Conservation (phyloP, 495 filamentous ascomycete genomes). For the Aspergillus baeticus region DNA sequence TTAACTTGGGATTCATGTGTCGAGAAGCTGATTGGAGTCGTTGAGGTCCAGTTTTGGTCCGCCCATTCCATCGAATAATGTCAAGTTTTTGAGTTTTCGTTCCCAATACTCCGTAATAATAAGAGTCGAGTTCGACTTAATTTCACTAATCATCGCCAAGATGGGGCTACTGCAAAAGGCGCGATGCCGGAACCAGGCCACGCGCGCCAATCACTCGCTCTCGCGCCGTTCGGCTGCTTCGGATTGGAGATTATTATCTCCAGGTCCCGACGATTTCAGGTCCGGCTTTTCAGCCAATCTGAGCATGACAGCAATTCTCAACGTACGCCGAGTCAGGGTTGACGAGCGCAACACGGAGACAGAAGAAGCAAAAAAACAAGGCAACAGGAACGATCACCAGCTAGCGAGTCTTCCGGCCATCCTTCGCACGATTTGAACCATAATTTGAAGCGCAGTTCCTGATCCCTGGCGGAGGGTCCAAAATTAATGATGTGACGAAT, state of each 20-base stretch:
- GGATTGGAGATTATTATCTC: background rate
- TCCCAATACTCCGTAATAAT: too few species aligned
- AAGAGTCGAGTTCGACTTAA: background rate
- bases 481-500: background rate
- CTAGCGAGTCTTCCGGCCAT: background rate
- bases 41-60: too few species aligned
- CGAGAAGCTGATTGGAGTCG: too few species aligned
- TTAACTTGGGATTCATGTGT: too few species aligned
- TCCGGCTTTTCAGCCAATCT: slow-evolving; percentile 11
- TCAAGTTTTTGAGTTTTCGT: too few species aligned
- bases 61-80: too few species aligned
- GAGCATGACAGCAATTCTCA: slow-evolving; percentile 11
- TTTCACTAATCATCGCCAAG: slow-evolving; percentile 1
- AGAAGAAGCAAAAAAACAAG: slow-evolving; percentile 2
- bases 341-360: background rate
- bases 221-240: slow-evolving; percentile 3
- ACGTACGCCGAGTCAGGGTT: background rate
- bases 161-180: background rate
- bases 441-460: background rate
- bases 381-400: slow-evolving; percentile 5
- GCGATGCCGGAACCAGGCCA: background rate
- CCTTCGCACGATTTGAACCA: background rate
- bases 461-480: background rate
- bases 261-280: background rate
- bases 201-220: background rate